Conservation (phyloP, 176 grass and related monocot genomes). For the Rhynchospora pubera region DNA sequence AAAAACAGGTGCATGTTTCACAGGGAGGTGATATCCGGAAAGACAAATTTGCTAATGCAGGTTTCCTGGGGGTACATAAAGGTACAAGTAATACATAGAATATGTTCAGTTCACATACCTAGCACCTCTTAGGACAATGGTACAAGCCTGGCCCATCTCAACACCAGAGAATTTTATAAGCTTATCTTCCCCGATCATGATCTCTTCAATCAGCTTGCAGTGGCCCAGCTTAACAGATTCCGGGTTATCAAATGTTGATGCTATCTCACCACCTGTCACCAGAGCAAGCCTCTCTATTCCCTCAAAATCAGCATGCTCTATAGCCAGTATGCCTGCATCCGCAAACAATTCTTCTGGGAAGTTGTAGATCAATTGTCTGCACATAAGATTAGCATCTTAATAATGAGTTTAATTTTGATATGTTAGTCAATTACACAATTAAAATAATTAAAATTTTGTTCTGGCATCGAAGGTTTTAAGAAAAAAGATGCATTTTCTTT, state of each 20-base stretch:
- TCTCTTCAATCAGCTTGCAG: conserved; percentile 94
- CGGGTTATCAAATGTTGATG: conserved; percentile 92
- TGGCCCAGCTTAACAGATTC: conserved; percentile 92
- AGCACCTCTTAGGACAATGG: conserved; percentile 84
- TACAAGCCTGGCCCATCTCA: conserved; percentile 87
- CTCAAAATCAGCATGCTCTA: conserved; percentile 97
- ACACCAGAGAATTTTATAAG: conserved; percentile 86
- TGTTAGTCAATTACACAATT: background rate
- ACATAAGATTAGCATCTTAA: background rate
- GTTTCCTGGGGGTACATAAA: background rate
- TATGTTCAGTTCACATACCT: conserved; percentile 35
- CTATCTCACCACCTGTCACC: conserved; percentile 89
- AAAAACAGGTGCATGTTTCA: background rate
- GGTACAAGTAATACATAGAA: background rate
- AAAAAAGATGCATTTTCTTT: background rate
- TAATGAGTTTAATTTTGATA: background rate
- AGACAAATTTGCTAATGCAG: no score
- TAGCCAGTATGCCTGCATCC: conserved; percentile 80
- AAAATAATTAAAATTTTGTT: background rate
- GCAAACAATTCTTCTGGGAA: conserved; percentile 95
- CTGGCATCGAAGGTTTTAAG: background rate
- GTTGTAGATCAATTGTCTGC: conserved; percentile 83
- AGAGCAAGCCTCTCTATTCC: conserved; percentile 84
- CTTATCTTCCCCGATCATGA: conserved; percentile 96
- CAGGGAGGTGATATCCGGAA: no score